Percentiles rank a stretch among this genome's conserved stretches.
phyloP scores from a whole-genome alignment of 169 alveolate genomes.

The Eimeria necatrix region DNA sequence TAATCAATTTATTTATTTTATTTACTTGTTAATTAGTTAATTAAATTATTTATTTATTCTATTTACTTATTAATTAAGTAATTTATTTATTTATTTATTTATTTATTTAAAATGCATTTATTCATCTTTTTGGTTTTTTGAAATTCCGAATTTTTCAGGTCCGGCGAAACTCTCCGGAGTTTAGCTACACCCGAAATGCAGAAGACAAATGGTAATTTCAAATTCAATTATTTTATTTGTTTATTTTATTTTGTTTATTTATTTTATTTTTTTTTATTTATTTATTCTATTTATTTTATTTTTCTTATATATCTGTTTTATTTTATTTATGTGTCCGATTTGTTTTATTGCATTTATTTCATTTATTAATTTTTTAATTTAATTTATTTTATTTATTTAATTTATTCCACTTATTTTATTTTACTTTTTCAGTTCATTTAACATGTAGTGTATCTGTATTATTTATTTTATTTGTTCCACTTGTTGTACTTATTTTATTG shows the following conservation, averaged over 20 bases:
- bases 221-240: not conserved
- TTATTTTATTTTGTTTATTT: not conserved
- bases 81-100: not conserved
- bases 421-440: too few relatives aligned
- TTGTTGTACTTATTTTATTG: too few relatives aligned
- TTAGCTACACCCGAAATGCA: not conserved
- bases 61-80: too few relatives aligned
- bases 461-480: too few relatives aligned
- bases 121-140: not conserved
- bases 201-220: slow-evolving; percentile 33
- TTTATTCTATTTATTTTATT: not conserved
- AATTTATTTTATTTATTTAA: too few relatives aligned
- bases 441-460: too few relatives aligned
- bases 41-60: not conserved
- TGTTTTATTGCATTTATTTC: too few relatives aligned
- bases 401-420: too few relatives aligned
- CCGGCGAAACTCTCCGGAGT: slow-evolving; percentile 61
- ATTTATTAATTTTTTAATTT: too few relatives aligned
- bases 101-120: not conserved
- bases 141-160: not conserved
- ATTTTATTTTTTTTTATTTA: not conserved
- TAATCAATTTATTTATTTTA: too few relatives aligned
- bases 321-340: not conserved
- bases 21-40: too few relatives aligned
- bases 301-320: not conserved